Base-by-base conservation (phyloP, 2,329 filamentous ascomycete species). In the Aspergillus neoniger region DNA sequence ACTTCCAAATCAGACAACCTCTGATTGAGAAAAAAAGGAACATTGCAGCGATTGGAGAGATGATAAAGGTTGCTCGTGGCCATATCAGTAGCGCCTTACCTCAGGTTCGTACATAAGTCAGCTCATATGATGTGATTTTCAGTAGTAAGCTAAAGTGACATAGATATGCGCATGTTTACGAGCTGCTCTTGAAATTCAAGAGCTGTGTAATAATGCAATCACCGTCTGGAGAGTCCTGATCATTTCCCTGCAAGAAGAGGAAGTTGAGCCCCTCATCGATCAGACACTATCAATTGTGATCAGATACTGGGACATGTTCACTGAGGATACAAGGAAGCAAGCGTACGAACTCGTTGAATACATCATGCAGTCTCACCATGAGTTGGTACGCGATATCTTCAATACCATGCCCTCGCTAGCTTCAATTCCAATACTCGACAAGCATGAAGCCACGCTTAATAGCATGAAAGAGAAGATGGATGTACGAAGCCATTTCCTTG, bases 131-230 rank as follows among this genome's bases (percentile, higher is more conserved):
- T 12, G 54, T 21, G 10, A 48, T 55, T 9, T 10, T 55, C 9
- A 19, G 6, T 25, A 61, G 50, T 28, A 48, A 44, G 43, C 58
- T 64, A 60, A 69, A n/a, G 19, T 30, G 14, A 10, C 39, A 58
- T 69, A 94, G 88, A 94, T 98, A 58, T 92, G 92, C 66, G 92
- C 94, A n/a, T 97, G 91, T 72, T 81, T 99, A 12, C 87, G 96
- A 63, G 92, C 92, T 21, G 92, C 92, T 0, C 84, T 98, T 61
- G 84, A 89, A 15, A 86, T 90, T 54, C 83, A 88, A 48, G 85
- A 89, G 50, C 82, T 99, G n/a, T 87, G 91, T 63, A 84, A 91
- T 62, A 82, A 87, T 30, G 91, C 92, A 2, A 93, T 98, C 69
- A 86, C 85, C 4, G 91, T 92, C 52, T 99, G 95, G 95, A 84